Base-by-base conservation (phyloP, 768 basidiomycete species). In the Pleurotus salmoneostramineus region DNA sequence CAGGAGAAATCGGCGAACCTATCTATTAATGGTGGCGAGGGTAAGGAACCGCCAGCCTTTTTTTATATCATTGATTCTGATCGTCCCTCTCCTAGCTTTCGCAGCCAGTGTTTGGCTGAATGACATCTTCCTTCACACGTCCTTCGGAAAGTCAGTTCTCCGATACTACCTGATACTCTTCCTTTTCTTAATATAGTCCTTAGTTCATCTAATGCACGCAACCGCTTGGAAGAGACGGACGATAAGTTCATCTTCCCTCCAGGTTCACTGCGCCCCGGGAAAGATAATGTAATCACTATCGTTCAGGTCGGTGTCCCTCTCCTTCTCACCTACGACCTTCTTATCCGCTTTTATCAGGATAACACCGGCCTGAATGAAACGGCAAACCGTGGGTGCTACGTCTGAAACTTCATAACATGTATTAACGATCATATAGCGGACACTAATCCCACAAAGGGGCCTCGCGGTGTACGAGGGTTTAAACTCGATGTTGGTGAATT, bases 51-150 rank as follows among this genome's bases (percentile, higher is more conserved):
- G 3, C 21, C 21, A 27, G 21, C 21, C 21, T 27, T 27, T 27
- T 3, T 27, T 27, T 3, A 27, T 27, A 27, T 42, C n/a, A 44
- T 55, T 42, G 17, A 43, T 11, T 37, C 21, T 34, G 21, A 15
- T 36, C 10, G 37, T 21, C 6, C 10, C 42, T 42, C 14, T 17
- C 33, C 46, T 50, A 33, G 90, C 87, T 3, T 93, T 93, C 62
- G 89, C 91, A 31, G 89, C 89, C 3, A 90, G 87, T 51, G 84
- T 93, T 11, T 93, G 89, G 87, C 72, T 90, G 35, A 93, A 93
- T 61, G 71, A 85, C 59, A 74, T 79, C 3, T 91, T 92, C 74
- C 68, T 93, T 47, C 77, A 76, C 5, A 90, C 89, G 1, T 84
- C 89, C 0, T 88, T 83, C 59, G 89, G 88, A 73, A 90, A 89